Evolutionary conservation across 2,329 filamentous ascomycete species (phyloP), one percentile per base, ranked within the genome.

Genomic region (Keithomyces neogunnii): DNA sequence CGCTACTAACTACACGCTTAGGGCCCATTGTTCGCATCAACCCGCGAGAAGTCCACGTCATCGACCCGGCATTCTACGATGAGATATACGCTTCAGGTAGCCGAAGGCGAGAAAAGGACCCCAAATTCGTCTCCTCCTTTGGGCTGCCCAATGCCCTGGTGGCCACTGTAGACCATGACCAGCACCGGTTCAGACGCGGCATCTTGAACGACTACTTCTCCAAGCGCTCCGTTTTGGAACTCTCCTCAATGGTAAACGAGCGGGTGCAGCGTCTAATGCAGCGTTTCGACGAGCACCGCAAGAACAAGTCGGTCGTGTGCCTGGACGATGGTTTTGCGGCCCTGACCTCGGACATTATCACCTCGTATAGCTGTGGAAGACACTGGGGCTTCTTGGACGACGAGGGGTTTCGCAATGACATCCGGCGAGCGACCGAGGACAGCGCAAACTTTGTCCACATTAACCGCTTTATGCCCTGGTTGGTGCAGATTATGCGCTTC

Each of bases 11-110:
- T 40, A 26, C 6, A 26, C 33, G 33, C n/a, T 6, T n/a, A 63
- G 62, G 62, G 29, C 60, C 62, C 2, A 59, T 65, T 45, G 53
- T 65, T 43, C 56, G 62, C 11, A 62, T 65, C 38, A 65, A 57
- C 48, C 61, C 62, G 3, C 51, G 56, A 5, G 61, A 64, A 40
- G 26, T 65, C 11, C 61, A 63, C 38, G 56, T 63, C 53, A 50
- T 50, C 32, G 62, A 65, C 48, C 55, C 61, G 13, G 46, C 59
- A 19, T 62, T 50, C 45, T 58, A 56, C 47, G 47, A 57, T 31
- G 50, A 52, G 13, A 50, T 61, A 7, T 61, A 61, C 40, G 48
- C 55, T 9, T 45, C 40, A 2, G 43, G 47, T 4, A 31, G 5
- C 11, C 51, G 47, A 2, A 52, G 31, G 26, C 33, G 28, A 2